Percentiles rank a stretch among this genome's conserved stretches.
These are phyloP conservation scores for Trametes polyzona DNA, from an alignment of 1,284 basidiomycete species.

Conservation along the genomic window DNA sequence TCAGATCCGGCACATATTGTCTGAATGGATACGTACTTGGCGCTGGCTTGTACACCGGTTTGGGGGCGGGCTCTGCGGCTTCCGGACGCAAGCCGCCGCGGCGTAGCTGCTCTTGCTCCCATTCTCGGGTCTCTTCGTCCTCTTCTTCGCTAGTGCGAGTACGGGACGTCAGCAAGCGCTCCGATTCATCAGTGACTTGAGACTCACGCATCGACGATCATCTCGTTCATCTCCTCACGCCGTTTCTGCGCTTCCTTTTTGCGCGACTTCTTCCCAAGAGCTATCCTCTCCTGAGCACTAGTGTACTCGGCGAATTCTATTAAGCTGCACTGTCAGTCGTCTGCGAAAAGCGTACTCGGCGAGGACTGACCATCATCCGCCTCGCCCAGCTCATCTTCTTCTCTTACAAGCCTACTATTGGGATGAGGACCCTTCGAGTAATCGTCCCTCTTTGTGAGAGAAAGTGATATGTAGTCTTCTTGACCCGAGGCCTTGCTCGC, in stretches of 20 bases:
- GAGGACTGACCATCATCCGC: slow-evolving; percentile 83
- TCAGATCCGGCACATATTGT: background rate
- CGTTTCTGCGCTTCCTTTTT: slow-evolving; percentile 75
- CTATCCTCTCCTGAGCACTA: slow-evolving; percentile 84
- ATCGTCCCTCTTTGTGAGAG: slow-evolving; percentile 60
- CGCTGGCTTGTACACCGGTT: slow-evolving; percentile 71
- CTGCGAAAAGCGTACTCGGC: background rate
- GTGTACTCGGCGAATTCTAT: slow-evolving; percentile 90
- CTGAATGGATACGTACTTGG: slow-evolving; percentile 59
- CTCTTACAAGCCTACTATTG: slow-evolving; percentile 84
- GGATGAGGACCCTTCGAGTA: slow-evolving; percentile 80
- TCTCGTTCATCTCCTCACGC: slow-evolving; percentile 78
- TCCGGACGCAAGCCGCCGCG: slow-evolving; percentile 64
- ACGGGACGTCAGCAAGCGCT: slow-evolving; percentile 17
- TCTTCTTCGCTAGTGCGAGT: slow-evolving; percentile 65
- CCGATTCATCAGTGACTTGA: background rate
- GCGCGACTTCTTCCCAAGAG: slow-evolving; percentile 84
- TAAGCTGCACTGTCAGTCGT: slow-evolving; percentile 9
- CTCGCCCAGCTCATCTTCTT: slow-evolving; percentile 90
- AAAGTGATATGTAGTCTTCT: slow-evolving; percentile 88
- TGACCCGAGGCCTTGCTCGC: slow-evolving; percentile 39
- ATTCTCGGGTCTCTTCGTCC: slow-evolving; percentile 88
- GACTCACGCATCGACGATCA: slow-evolving; percentile 86
- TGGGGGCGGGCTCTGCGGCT: slow-evolving; percentile 39
- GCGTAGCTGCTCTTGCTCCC: slow-evolving; percentile 88